Base-by-base conservation (phyloP, 164 flowering plant genomes). In the Piper longum region DNA sequence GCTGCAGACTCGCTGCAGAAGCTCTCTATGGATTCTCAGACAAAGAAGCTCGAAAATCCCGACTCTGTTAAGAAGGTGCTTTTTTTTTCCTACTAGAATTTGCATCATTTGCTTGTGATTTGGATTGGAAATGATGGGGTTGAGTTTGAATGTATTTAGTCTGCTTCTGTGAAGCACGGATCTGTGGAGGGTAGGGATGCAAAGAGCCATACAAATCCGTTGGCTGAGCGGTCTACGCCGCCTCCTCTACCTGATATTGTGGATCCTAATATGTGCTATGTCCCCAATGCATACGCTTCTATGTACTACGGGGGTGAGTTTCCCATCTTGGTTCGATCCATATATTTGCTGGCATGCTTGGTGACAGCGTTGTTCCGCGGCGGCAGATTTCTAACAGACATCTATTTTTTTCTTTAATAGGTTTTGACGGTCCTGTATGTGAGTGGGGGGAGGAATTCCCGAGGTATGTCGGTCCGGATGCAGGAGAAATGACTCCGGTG, bases 1-100 rank as follows among this genome's bases (percentile, higher is more conserved):
- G 70, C 86, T 62, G 63, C 91, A 65, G 90, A 85, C 59, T 74
- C 86, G 77, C 67, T 88, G 61, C 80, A 86, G 76, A 88, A 84
- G 4, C 64, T 86, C 64, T 69, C 87, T 0, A 45, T 88, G 61
- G 90, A 88, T 63, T 66, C 89, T 56, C 86, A 81, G 56, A 12
- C 79, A 43, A 81, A 83, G 73, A 44, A 75, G 4, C 12, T 76
- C 61, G 86, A 85, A 59, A 70, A 72, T 42, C 71, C 82, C 7
- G 88, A 87, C 73, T 68, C 81, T 2, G 65, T 78, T 16, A 89
- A 86, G 66, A 86, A 83, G 87, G 88, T 41, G 14, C n/a, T 39
- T 39, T 52, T 4, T 52, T 61, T 14, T 39, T 16, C 7, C 7
- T 9, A 4, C 41, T 57, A 44, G 11, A 11, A 1, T n/a, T 44